phyloP scores from a whole-genome alignment of 176 grass and related monocot species.

The Musa acuminata region DNA sequence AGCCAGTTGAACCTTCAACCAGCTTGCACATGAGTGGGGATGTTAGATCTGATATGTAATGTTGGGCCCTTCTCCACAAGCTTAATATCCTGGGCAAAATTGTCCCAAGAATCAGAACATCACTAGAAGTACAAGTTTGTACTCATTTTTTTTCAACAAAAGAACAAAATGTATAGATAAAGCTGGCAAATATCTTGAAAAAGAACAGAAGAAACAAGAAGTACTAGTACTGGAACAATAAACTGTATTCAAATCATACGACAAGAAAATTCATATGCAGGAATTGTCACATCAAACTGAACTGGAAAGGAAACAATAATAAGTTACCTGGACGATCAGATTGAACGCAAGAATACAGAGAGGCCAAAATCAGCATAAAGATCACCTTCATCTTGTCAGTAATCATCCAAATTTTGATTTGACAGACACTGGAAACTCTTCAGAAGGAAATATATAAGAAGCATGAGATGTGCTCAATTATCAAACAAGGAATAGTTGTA shows the following conservation, averaged over 20 bases:
- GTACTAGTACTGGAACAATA: background rate
- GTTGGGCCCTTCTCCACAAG: too few relatives aligned
- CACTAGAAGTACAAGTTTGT: too few relatives aligned
- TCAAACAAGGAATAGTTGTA: too few relatives aligned
- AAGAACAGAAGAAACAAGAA: background rate
- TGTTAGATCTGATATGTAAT: too few relatives aligned
- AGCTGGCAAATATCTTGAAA: background rate
- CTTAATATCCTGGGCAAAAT: too few relatives aligned
- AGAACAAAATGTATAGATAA: background rate
- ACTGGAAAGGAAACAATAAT: background rate
- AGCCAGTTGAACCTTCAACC: background rate
- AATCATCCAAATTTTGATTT: background rate
- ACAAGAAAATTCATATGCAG: constrained; percentile 11
- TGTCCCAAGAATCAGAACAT: too few relatives aligned
- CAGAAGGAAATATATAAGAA: background rate
- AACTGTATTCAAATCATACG: background rate
- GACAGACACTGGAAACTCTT: background rate
- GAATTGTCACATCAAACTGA: background rate
- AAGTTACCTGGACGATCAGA: constrained; percentile 36
- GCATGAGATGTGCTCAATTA: too few relatives aligned
- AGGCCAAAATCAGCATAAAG: constrained; percentile 29
- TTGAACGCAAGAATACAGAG: constrained; percentile 22
- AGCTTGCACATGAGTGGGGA: background rate
- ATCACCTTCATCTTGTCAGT: constrained; percentile 32
- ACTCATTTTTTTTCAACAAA: too few relatives aligned